phyloP scores from a whole-genome alignment of 2,329 filamentous ascomycete species.

The Grosmannia clavigera region DNA sequence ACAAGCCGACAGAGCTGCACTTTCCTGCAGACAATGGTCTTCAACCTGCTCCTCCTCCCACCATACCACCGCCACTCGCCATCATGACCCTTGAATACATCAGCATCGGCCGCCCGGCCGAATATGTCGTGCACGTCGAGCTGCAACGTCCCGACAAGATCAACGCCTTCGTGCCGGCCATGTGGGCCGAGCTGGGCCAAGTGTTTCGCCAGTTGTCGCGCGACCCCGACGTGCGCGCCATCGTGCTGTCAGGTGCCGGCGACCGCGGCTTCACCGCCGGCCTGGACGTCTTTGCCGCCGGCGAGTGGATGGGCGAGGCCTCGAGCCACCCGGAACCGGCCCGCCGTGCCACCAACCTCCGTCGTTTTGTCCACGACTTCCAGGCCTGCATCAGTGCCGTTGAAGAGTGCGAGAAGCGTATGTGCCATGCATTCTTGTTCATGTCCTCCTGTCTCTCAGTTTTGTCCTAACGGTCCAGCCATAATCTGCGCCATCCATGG shows the following conservation, averaged over 20 bases:
- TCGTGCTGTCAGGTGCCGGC: conserved; percentile 72
- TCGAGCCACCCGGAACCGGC: conserved; percentile 45
- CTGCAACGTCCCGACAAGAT: conserved; percentile 80
- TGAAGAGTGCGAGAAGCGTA: conserved; percentile 78
- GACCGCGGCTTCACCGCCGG: conserved; percentile 77
- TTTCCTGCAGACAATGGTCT: not conserved
- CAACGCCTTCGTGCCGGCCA: conserved; percentile 73
- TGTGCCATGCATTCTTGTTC: not conserved
- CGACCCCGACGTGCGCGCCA: conserved; percentile 59
- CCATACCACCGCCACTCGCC: not conserved
- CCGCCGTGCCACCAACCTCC: conserved; percentile 47
- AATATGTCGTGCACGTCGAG: conserved; percentile 78
- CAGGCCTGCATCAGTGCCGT: conserved; percentile 65
- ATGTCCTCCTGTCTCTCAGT: not conserved
- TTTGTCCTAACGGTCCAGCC: conserved; percentile 28
- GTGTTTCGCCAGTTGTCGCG: conserved; percentile 62
- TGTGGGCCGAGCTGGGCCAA: conserved; percentile 71
- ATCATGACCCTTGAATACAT: conserved; percentile 25
- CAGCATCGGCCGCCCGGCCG: conserved; percentile 43
- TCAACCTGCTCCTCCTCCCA: not conserved
- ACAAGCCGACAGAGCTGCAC: not conserved
- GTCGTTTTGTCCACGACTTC: conserved; percentile 64
- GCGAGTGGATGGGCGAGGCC: conserved; percentile 35
- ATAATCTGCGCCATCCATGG: conserved; percentile 76
- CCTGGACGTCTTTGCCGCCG: conserved; percentile 66